Conservation (phyloP, 306 rosid genomes). For the Trifolium repens region DNA sequence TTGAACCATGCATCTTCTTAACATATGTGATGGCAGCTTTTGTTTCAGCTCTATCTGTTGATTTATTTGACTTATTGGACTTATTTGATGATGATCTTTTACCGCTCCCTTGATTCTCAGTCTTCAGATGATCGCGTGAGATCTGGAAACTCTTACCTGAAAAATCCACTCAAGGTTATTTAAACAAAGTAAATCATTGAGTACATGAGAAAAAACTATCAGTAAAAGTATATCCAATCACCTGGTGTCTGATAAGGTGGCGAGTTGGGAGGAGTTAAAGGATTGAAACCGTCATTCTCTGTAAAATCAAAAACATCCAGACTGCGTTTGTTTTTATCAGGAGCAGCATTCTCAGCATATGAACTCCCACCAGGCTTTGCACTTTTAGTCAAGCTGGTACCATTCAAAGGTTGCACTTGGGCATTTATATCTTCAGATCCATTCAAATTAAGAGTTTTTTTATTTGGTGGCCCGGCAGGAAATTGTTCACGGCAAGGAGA, state of each 20-base stretch:
- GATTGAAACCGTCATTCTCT: constrained; percentile 46
- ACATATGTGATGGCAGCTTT: constrained; percentile 60
- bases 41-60: constrained; percentile 40
- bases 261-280: constrained; percentile 67
- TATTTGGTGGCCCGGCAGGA: constrained; percentile 26
- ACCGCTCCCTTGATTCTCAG: constrained; percentile 38
- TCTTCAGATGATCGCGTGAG: constrained; percentile 53
- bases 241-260: constrained; percentile 61
- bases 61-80: constrained; percentile 30
- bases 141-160: constrained; percentile 49
- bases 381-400: neutral
- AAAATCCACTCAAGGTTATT: constrained; percentile 38
- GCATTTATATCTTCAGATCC: constrained; percentile 20
- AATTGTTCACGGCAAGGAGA: constrained; percentile 29
- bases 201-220: neutral
- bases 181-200: constrained; percentile 24
- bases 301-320: constrained; percentile 30
- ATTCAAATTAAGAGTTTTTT: constrained; percentile 15
- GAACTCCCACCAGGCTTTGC: constrained; percentile 24
- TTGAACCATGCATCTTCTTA: constrained; percentile 49
- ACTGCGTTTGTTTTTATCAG: constrained; percentile 15
- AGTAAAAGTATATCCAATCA: constrained; percentile 34
- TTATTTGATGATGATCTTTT: constrained; percentile 47
- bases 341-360: constrained; percentile 5
- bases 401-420: constrained; percentile 16